A percentile compares a stretch with the other conserved stretches of the same genome.
These are phyloP conservation scores for Pinus albicaulis DNA, from an alignment of 75 land plant species.

Conservation along the genomic window DNA sequence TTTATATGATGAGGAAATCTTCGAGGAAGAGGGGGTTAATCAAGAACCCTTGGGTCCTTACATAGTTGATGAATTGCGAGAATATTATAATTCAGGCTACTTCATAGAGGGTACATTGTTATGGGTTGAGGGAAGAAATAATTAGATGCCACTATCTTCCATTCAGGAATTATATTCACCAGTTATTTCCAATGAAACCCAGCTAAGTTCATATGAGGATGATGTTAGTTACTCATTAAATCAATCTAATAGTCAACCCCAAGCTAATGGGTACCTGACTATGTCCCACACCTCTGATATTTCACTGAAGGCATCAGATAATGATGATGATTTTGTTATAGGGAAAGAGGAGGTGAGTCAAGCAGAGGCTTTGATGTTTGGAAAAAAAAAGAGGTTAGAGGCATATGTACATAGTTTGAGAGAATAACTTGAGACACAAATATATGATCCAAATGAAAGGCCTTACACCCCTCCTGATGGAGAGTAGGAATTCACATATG, in stretches of 20 bases:
- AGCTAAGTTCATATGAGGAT: no score
- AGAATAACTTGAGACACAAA: not conserved
- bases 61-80: no score
- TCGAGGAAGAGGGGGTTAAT: constrained; percentile 97
- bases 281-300: not conserved
- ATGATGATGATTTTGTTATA: constrained; percentile 33
- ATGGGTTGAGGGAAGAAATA: constrained; percentile 70
- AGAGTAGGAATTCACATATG: no score
- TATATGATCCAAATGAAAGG: constrained; percentile 40
- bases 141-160: no score
- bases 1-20: constrained; percentile 75
- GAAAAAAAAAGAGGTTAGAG: constrained; percentile 13
- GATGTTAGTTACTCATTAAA: no score
- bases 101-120: constrained; percentile 35
- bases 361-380: constrained; percentile 34
- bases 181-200: no score
- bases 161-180: no score
- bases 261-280: no score
- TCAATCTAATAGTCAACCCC: no score
- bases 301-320: not conserved
- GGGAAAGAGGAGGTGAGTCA: constrained; percentile 39
- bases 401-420: not conserved
- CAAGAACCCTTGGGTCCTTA: no score
- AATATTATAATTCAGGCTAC: constrained; percentile 39
- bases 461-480: no score